These are phyloP conservation scores for Cyberlindnera xylosilytica DNA, from an alignment of 805 yeast genomes.

Conservation along the genomic window DNA sequence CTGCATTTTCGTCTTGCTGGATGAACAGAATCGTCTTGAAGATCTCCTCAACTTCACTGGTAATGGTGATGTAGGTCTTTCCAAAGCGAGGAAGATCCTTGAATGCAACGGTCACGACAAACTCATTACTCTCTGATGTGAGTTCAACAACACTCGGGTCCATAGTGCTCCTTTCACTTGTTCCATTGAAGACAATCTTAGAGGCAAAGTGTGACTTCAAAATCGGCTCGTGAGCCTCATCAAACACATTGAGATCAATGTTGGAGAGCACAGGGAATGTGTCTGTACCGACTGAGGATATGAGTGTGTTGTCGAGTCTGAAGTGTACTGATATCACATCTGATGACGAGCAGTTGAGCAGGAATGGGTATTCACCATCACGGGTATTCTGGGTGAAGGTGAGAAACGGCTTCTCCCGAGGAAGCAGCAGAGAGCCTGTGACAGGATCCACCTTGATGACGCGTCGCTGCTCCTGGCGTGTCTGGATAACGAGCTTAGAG, in stretches of 20 bases:
- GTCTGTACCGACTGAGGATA: not conserved
- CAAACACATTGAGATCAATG: constrained; percentile 3
- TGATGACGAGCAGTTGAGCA: constrained; percentile 9
- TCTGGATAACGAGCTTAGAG: constrained; percentile 4
- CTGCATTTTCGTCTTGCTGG: constrained; percentile 1
- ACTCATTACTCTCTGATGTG: constrained; percentile 3
- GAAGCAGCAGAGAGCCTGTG: not conserved
- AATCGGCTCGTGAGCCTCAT: constrained; percentile 3
- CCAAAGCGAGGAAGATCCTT: constrained; percentile 1
- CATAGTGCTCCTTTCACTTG: constrained; percentile 7
- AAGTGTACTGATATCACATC: constrained; percentile 7
- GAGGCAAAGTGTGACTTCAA: constrained; percentile 6
- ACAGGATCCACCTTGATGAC: constrained; percentile 3
- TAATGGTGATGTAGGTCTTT: constrained; percentile 10
- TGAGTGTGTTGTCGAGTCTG: not conserved
- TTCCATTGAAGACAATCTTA: constrained; percentile 5
- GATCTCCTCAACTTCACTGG: constrained; percentile 3
- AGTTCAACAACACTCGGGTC: constrained; percentile 14
- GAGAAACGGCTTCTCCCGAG: constrained; percentile 6
- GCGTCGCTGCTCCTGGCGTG: not conserved
- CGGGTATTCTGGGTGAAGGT: constrained; percentile 14
- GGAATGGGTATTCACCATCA: constrained; percentile 7
- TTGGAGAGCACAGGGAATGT: not conserved
- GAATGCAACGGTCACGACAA: constrained; percentile 2
- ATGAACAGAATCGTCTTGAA: constrained; percentile 4